phyloP scores from a whole-genome alignment of 192 early-diverging fungal species.

The Umbelopsis isabellina region DNA sequence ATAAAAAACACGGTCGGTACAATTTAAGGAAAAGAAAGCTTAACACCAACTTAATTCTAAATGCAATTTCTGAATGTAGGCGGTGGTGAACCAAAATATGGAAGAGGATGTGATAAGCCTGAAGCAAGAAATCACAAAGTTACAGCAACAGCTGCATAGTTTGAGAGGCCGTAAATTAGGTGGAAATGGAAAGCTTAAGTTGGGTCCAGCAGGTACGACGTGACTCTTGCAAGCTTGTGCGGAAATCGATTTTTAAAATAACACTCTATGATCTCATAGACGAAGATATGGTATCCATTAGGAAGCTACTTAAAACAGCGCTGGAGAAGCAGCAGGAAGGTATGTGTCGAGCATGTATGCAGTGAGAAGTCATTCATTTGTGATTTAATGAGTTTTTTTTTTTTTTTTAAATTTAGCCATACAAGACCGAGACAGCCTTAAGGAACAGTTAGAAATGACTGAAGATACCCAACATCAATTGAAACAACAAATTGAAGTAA shows the following conservation, averaged over 20 bases:
- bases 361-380: background rate
- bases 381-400: background rate
- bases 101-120: slow-evolving; percentile 54
- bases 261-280: background rate
- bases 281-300: background rate
- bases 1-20: slow-evolving; percentile 62
- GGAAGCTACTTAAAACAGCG: background rate
- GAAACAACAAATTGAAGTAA: slow-evolving; percentile 4
- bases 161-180: background rate
- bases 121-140: slow-evolving; percentile 7
- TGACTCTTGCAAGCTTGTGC: too few relatives aligned
- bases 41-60: background rate
- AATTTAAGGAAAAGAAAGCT: background rate
- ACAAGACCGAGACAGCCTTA: slow-evolving; percentile 4
- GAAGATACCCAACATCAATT: slow-evolving; percentile 13
- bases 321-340: slow-evolving; percentile 16
- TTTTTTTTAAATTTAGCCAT: background rate
- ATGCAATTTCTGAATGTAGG: slow-evolving; percentile 27
- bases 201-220: background rate
- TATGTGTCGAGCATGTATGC: background rate
- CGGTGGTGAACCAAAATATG: slow-evolving; percentile 69
- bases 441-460: slow-evolving; percentile 1
- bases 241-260: background rate
- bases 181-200: background rate
- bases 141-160: background rate